Evolutionary conservation across 164 flowering plant species (phyloP).

Genomic region (Cinnamomum micranthum): DNA sequence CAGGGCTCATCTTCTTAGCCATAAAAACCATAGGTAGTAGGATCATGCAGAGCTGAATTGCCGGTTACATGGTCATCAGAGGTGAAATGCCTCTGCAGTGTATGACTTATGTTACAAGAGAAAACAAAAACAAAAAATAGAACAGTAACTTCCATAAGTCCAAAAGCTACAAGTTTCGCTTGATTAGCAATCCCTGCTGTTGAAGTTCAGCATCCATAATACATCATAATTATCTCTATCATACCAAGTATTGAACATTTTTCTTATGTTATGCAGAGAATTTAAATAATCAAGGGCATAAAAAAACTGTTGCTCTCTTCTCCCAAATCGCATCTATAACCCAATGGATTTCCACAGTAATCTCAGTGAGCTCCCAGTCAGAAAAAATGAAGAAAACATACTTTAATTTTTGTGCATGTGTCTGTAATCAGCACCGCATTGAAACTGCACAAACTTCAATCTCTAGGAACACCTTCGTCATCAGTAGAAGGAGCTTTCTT

Average conservation of each 20-base stretch:
- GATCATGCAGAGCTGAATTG: too few relatives aligned
- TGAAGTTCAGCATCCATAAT: neutral
- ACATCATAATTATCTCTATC: neutral
- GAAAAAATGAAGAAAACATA: neutral
- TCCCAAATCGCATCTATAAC: neutral
- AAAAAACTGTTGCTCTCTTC: neutral
- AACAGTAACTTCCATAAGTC: too few relatives aligned
- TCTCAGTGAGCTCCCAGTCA: neutral
- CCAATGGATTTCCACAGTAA: neutral
- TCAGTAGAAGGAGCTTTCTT: constrained; percentile 23
- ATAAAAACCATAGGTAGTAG: too few relatives aligned
- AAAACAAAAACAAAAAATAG: too few relatives aligned
- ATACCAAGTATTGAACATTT: neutral
- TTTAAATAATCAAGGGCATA: neutral
- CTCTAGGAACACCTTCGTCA: constrained; percentile 11
- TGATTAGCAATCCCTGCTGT: neutral
- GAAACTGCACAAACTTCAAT: constrained; percentile 8
- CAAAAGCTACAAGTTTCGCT: too few relatives aligned
- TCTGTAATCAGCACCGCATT: neutral
- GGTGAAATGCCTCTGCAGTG: too few relatives aligned
- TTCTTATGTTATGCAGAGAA: neutral
- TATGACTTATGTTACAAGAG: too few relatives aligned
- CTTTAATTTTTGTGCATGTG: neutral
- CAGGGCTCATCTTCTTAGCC: too few relatives aligned
- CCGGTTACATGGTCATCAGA: too few relatives aligned